A percentile compares a stretch with the other conserved stretches of the same genome.
These are phyloP conservation scores for Rubia occidens DNA, from an alignment of 305 asterid genomes.

Conservation along the genomic window DNA sequence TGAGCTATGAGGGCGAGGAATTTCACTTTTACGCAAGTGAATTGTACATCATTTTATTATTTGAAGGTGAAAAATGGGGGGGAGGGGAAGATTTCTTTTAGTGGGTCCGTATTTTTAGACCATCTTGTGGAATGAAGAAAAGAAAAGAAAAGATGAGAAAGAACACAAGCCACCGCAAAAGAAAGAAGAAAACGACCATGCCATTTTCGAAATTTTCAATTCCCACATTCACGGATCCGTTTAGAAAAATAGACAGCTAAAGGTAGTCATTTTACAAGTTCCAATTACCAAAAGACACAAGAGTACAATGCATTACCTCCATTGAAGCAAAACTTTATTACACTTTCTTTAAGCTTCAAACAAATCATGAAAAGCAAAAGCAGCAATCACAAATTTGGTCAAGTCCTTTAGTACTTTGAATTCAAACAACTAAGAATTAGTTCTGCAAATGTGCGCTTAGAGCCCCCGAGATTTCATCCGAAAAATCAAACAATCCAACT, in stretches of 20 bases:
- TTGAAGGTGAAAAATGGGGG: no score
- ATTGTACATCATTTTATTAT: no score
- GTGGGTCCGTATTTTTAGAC: background rate
- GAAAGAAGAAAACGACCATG: background rate
- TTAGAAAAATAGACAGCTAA: background rate
- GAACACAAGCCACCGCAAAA: no score
- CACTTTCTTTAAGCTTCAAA: background rate
- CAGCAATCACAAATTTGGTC: background rate
- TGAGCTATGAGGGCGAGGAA: no score
- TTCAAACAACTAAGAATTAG: background rate
- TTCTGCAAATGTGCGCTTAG: background rate
- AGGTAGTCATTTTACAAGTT: background rate
- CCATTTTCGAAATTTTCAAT: background rate
- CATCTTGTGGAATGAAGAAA: background rate
- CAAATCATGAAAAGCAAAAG: background rate
- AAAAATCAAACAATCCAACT: conserved; percentile 11
- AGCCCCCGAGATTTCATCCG: background rate
- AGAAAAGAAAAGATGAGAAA: background rate
- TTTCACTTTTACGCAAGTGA: no score
- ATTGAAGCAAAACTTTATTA: background rate
- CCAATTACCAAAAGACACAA: no score
- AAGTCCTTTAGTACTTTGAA: background rate
- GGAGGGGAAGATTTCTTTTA: background rate
- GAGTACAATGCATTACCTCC: background rate
- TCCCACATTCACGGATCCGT: background rate